These are phyloP conservation scores for Cyclocybe aegerita DNA, from an alignment of 768 basidiomycete species.

Conservation along the genomic window DNA sequence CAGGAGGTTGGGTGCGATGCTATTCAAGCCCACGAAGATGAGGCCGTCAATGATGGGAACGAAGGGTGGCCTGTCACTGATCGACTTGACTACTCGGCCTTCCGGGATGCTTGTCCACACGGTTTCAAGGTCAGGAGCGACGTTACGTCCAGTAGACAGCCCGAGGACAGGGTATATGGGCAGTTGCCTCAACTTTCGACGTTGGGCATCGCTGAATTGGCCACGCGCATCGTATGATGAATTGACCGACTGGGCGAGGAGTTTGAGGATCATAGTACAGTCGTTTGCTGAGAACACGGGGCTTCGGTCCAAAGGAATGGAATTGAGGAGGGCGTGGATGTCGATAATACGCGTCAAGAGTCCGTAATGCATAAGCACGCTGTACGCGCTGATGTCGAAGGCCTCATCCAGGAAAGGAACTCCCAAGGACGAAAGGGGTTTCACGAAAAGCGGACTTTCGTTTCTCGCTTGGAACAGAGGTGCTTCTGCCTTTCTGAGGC, in stretches of 20 bases:
- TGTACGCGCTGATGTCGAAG: conserved; percentile 18
- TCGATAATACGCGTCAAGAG: conserved; percentile 21
- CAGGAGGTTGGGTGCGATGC: conserved; percentile 19
- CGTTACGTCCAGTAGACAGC: conserved; percentile 3
- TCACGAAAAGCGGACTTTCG: conserved; percentile 19
- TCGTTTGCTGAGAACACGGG: conserved; percentile 1
- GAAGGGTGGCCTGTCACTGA: conserved; percentile 11
- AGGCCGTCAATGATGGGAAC: conserved; percentile 22
- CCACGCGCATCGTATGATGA: conserved; percentile 4
- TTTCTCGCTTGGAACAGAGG: conserved; percentile 27
- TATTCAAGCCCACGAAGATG: conserved; percentile 27
- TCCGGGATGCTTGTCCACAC: conserved; percentile 8
- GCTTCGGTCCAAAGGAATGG: conserved; percentile 10
- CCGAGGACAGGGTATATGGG: conserved; percentile 28
- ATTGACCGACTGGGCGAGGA: conserved; percentile 6
- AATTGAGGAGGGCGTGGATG: conserved; percentile 31
- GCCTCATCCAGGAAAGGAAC: conserved; percentile 32
- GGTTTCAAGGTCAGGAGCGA: neutral
- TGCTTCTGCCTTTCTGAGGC: conserved; percentile 21
- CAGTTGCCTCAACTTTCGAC: conserved; percentile 16
- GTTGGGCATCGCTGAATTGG: conserved; percentile 4
- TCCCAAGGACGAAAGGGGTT: conserved; percentile 25
- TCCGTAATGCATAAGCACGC: conserved; percentile 15
- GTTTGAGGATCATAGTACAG: conserved; percentile 12
- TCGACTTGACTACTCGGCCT: conserved; percentile 2